These are phyloP conservation scores for Didymella lethalis DNA, from an alignment of 2,329 filamentous ascomycete genomes.

Conservation along the genomic window DNA sequence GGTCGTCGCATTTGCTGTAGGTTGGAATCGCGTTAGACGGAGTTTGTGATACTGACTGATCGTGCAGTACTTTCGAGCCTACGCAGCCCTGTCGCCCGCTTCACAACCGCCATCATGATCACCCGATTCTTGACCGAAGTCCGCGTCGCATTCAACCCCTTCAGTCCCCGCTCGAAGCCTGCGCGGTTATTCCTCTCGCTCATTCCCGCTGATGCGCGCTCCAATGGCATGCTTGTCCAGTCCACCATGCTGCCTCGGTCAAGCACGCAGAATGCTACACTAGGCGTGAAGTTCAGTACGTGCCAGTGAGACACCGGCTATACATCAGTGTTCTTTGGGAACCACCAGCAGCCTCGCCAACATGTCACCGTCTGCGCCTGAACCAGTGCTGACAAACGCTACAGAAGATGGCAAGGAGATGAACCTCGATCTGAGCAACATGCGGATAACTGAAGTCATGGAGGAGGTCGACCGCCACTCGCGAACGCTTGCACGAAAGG, in stretches of 20 bases:
- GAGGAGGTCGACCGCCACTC: constrained; percentile 93
- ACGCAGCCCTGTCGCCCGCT: not conserved
- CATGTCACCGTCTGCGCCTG: not conserved
- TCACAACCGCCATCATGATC: constrained; percentile 67
- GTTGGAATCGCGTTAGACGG: not conserved
- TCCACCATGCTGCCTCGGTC: constrained; percentile 76
- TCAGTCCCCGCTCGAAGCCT: constrained; percentile 78
- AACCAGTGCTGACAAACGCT: constrained; percentile 26
- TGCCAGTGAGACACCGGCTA: constrained; percentile 8
- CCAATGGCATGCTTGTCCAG: constrained; percentile 76
- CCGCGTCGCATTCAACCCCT: constrained; percentile 89
- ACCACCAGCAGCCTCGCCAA: not conserved
- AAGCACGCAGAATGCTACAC: constrained; percentile 71
- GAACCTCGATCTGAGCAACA: constrained; percentile 78
- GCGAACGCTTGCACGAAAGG: constrained; percentile 78
- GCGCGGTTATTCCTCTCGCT: constrained; percentile 87
- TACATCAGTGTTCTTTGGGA: not conserved
- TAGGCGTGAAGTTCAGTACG: constrained; percentile 87
- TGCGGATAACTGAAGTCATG: constrained; percentile 84
- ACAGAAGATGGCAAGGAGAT: constrained; percentile 93
- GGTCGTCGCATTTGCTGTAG: constrained; percentile 4
- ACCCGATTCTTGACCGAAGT: constrained; percentile 87
- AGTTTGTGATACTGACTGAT: not conserved
- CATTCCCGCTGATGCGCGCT: constrained; percentile 80
- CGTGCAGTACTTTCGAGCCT: not conserved